Evolutionary conservation across 202 grass and related monocot genomes (phyloP), one percentile per base, ranked within the genome.

Genomic region (Tripidium arundinaceum): DNA sequence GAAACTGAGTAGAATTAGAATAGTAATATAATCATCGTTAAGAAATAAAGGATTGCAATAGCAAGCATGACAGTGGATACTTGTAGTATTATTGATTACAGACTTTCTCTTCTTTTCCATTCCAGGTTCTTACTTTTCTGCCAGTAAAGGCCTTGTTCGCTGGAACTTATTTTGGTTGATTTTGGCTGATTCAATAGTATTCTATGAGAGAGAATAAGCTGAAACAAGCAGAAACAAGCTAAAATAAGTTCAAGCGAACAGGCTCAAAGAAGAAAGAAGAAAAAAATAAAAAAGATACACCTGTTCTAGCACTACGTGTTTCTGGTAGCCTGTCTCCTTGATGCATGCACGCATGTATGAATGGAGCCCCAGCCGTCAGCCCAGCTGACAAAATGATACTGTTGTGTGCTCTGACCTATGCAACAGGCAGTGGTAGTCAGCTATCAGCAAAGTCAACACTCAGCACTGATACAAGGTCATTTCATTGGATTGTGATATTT

Each of bases 361-460:
- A 70, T 39, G 40, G 45, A 68, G 39, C 5, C 34, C n/a, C 63
- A n/a, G n/a, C n/a, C n/a, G n/a, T n/a, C 6, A 28, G 16, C 52
- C 16, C 45, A 72, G 70, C 28, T 34, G 52, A 65, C n/a, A n/a
- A n/a, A n/a, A n/a, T n/a, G n/a, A n/a, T n/a, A n/a, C n/a, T n/a
- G n/a, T n/a, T n/a, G n/a, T n/a, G n/a, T n/a, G n/a, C n/a, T n/a
- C n/a, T n/a, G n/a, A n/a, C n/a, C n/a, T n/a, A n/a, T n/a, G n/a
- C n/a, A n/a, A n/a, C n/a, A n/a, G n/a, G n/a, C n/a, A n/a, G n/a
- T n/a, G n/a, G n/a, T n/a, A n/a, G n/a, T n/a, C n/a, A n/a, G 16
- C 11, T 72, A 72, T 41, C 67, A 39, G 6, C 11, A 21, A 74
- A 87, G 74, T 79, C 80, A 83, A 74, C 34, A 2, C n/a, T 47